Evolutionary conservation across 2,329 filamentous ascomycete genomes (phyloP).

Genomic region (Daldinia eschscholtzii): DNA sequence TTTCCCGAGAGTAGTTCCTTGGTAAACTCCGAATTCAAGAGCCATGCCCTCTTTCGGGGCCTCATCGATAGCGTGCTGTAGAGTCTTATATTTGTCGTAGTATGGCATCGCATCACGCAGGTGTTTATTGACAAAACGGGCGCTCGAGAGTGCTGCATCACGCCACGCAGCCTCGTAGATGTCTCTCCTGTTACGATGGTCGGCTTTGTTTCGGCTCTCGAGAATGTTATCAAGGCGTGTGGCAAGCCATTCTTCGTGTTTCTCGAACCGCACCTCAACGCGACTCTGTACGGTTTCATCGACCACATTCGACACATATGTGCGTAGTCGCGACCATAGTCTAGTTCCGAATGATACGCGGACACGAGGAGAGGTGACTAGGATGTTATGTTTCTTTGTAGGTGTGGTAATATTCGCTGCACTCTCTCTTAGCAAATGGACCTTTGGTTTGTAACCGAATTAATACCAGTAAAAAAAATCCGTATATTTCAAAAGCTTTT

Average conservation of each 20-base stretch:
- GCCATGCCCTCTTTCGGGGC: conserved; percentile 11
- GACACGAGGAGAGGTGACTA: background rate
- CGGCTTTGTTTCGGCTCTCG: background rate
- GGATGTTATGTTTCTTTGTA: background rate
- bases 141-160: conserved; percentile 7
- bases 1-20: background rate
- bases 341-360: background rate
- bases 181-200: conserved; percentile 6
- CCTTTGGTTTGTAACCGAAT: no score
- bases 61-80: background rate
- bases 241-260: conserved; percentile 1
- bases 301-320: background rate
- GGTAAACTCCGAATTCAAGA: conserved; percentile 11
- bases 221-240: conserved; percentile 1
- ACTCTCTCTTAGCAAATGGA: background rate
- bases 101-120: background rate
- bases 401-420: background rate
- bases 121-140: conserved; percentile 1
- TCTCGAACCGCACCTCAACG: conserved; percentile 2
- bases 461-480: background rate
- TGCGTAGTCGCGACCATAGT: conserved; percentile 3
- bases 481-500: background rate
- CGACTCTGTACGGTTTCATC: conserved; percentile 1
- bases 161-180: conserved; percentile 3
- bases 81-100: background rate